These are phyloP conservation scores for Pichia phayaonensis DNA, from an alignment of 805 yeast species.

Conservation along the genomic window DNA sequence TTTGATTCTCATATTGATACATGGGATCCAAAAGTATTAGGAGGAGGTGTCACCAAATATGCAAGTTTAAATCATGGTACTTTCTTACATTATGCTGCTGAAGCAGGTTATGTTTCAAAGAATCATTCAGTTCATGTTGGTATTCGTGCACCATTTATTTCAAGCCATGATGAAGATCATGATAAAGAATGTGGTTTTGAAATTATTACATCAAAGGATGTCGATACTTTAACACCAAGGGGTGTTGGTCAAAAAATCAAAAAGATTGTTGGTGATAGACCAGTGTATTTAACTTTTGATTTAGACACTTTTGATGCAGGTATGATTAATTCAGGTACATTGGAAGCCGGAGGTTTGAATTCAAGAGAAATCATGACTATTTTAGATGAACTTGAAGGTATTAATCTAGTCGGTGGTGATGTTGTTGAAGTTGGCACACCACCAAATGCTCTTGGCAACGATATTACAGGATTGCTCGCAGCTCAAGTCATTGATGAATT, in stretches of 20 bases:
- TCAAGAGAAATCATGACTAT: slow-evolving; percentile 55
- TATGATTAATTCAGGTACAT: slow-evolving; percentile 77
- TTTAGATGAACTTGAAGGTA: slow-evolving; percentile 50
- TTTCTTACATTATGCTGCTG: slow-evolving; percentile 61
- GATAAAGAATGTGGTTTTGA: slow-evolving; percentile 46
- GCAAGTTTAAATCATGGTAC: slow-evolving; percentile 58
- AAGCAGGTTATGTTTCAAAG: slow-evolving; percentile 48
- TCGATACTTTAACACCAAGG: slow-evolving; percentile 33
- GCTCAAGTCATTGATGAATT: slow-evolving; percentile 52
- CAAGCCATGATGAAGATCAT: slow-evolving; percentile 28
- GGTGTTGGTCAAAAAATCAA: slow-evolving; percentile 32
- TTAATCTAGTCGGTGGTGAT: slow-evolving; percentile 66
- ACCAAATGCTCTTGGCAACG: slow-evolving; percentile 53
- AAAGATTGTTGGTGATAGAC: slow-evolving; percentile 29
- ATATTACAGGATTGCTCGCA: slow-evolving; percentile 56
- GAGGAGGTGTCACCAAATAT: slow-evolving; percentile 55
- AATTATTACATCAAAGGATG: slow-evolving; percentile 38
- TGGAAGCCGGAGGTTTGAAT: slow-evolving; percentile 70
- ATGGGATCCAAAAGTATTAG: slow-evolving; percentile 57
- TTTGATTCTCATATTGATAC: slow-evolving; percentile 68
- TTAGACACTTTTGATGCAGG: slow-evolving; percentile 65
- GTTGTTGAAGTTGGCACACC: slow-evolving; percentile 64
- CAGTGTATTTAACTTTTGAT: slow-evolving; percentile 41
- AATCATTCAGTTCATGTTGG: slow-evolving; percentile 54
- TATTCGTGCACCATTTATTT: slow-evolving; percentile 53